phyloP scores from a whole-genome alignment of 2,329 filamentous ascomycete genomes.

The Grosmannia serpens region DNA sequence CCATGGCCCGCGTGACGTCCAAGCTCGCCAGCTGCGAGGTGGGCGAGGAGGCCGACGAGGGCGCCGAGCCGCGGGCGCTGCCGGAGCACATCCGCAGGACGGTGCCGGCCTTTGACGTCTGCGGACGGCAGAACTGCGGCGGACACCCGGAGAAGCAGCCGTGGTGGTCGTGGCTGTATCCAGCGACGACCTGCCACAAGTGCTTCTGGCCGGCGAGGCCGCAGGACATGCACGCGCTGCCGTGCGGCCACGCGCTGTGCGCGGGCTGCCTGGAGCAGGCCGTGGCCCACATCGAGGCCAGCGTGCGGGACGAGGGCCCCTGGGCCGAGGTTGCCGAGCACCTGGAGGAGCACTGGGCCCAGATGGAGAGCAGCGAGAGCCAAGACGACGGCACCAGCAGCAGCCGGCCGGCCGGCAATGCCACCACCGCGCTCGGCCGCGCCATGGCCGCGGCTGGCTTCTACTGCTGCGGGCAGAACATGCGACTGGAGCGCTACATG shows the following conservation, averaged over 20 bases:
- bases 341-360: background rate
- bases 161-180: background rate
- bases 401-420: background rate
- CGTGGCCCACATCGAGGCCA: background rate
- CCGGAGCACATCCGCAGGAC: background rate
- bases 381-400: background rate
- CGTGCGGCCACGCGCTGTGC: constrained; percentile 10
- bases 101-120: background rate
- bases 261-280: background rate
- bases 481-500: background rate
- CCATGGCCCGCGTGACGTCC: background rate
- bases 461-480: constrained; percentile 5
- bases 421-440: background rate
- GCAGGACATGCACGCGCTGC: constrained; percentile 1
- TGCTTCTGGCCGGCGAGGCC: background rate
- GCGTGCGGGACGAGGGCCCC: background rate
- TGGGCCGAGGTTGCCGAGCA: background rate
- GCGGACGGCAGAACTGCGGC: background rate
- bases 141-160: background rate
- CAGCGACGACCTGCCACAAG: background rate
- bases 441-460: background rate
- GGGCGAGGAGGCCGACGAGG: background rate
- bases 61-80: background rate
- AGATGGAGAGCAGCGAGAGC: background rate
- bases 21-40: no score